phyloP scores from a whole-genome alignment of 2,329 filamentous ascomycete species.

The Beauveria caledonica region DNA sequence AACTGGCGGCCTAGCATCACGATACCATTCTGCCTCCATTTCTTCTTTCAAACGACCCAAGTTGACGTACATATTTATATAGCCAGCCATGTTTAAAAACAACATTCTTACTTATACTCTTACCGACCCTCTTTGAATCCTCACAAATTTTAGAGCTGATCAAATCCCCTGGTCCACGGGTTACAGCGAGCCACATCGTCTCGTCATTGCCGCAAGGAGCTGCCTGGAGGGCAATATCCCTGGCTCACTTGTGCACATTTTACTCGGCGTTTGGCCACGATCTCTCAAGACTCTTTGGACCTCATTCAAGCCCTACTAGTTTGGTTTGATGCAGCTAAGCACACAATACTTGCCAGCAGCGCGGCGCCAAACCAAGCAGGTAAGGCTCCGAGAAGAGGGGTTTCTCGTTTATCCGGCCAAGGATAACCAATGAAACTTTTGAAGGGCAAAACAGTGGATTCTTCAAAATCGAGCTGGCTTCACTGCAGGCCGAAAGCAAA shows the following conservation, averaged over 20 bases:
- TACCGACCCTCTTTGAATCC: too few relatives aligned
- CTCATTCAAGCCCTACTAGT: background rate
- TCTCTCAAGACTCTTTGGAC: background rate
- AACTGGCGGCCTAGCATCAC: slow-evolving; percentile 6
- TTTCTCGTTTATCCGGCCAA: background rate
- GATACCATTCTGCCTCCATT: background rate
- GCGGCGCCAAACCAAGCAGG: background rate
- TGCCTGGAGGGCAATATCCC: background rate
- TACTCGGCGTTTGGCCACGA: too few relatives aligned
- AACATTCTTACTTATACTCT: background rate
- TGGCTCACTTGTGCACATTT: too few relatives aligned
- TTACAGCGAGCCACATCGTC: background rate
- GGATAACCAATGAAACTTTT: background rate
- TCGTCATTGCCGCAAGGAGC: background rate
- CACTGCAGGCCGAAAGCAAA: background rate
- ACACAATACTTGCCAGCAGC: background rate
- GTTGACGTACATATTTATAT: too few relatives aligned
- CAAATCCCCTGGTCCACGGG: background rate
- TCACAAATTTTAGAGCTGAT: background rate
- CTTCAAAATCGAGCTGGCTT: background rate
- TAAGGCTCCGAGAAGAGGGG: slow-evolving; percentile 7
- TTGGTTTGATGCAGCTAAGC: background rate
- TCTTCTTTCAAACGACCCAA: too few relatives aligned
- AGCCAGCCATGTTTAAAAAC: background rate
- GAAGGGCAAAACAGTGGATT: background rate